phyloP scores from a whole-genome alignment of 2,329 filamentous ascomycete genomes.

The Aphanoascus verrucosus region DNA sequence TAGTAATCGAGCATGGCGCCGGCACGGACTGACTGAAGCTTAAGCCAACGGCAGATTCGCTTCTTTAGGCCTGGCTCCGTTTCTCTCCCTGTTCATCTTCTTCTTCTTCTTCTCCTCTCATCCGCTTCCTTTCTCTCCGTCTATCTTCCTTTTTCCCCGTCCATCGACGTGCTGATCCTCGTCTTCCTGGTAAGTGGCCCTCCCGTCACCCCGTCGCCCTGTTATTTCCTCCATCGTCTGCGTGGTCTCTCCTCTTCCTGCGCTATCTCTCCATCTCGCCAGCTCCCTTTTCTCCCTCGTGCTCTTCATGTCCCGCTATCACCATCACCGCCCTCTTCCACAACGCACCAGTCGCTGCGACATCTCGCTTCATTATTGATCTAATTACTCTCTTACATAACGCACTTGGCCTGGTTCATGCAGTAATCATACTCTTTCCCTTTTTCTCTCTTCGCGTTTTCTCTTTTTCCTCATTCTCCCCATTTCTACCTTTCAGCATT shows the following conservation, averaged over 20 bases:
- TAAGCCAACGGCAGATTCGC: neutral
- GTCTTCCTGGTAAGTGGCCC: conserved; percentile 1
- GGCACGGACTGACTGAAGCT: neutral
- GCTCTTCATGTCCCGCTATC: conserved; percentile 12
- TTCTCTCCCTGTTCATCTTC: conserved; percentile 11
- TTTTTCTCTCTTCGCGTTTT: conserved; percentile 10
- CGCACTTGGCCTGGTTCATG: no score
- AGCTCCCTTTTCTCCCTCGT: neutral
- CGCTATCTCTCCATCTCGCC: neutral
- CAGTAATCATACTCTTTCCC: no score
- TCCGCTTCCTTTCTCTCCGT: conserved; percentile 17
- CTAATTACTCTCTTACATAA: no score
- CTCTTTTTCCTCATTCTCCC: conserved; percentile 11
- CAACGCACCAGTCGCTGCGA: neutral
- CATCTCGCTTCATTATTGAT: neutral
- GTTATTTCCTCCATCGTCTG: neutral
- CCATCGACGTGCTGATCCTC: conserved; percentile 12
- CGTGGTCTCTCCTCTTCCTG: neutral
- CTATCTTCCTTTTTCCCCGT: conserved; percentile 16
- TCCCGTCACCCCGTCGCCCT: neutral
- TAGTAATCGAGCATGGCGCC: neutral
- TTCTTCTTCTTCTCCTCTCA: conserved; percentile 16
- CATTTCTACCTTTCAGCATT: conserved; percentile 13
- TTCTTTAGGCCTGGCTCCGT: conserved; percentile 8
- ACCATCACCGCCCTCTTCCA: conserved; percentile 4